Percentiles rank a stretch among this genome's conserved stretches.
Evolutionary conservation across 805 yeast species (phyloP).

Genomic region (Blastobotrys parvus): DNA sequence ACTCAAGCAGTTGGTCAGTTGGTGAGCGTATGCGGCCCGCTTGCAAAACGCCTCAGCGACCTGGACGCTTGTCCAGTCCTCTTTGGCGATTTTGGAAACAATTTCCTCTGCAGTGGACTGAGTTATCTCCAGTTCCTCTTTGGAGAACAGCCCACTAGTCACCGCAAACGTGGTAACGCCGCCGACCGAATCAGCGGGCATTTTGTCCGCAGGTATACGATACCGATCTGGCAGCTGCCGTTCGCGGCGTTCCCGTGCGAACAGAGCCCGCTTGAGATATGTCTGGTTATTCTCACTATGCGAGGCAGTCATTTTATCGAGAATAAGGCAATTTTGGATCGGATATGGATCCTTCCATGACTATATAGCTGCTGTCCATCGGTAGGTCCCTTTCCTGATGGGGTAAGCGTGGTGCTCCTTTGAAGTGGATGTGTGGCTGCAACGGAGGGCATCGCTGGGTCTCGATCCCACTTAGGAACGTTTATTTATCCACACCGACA

Average conservation of each 20-base stretch:
- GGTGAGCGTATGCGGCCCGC: conserved; percentile 51
- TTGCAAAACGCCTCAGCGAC: conserved; percentile 50
- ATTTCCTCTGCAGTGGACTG: conserved; percentile 18
- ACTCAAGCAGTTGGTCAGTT: conserved; percentile 33
- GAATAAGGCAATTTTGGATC: no score
- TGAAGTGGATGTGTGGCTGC: no score
- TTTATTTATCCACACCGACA: no score
- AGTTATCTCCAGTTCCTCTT: conserved; percentile 21
- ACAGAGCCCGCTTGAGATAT: no score
- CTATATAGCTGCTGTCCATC: no score
- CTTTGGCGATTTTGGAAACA: conserved; percentile 17
- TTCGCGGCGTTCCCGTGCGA: conserved; percentile 14
- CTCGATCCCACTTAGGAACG: no score
- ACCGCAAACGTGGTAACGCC: conserved; percentile 19
- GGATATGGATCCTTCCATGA: no score
- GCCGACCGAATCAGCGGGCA: conserved; percentile 15
- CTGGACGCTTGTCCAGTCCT: conserved; percentile 31
- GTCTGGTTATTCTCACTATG: no score
- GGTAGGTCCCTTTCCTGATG: no score
- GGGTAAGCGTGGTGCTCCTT: no score
- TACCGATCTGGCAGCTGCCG: conserved; percentile 16
- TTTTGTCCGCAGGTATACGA: conserved; percentile 15
- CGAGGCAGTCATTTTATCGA: no score
- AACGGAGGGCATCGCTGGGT: no score
- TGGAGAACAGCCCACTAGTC: conserved; percentile 16